phyloP scores from a whole-genome alignment of 345 rosid genomes.

The Salix suchowensis region DNA sequence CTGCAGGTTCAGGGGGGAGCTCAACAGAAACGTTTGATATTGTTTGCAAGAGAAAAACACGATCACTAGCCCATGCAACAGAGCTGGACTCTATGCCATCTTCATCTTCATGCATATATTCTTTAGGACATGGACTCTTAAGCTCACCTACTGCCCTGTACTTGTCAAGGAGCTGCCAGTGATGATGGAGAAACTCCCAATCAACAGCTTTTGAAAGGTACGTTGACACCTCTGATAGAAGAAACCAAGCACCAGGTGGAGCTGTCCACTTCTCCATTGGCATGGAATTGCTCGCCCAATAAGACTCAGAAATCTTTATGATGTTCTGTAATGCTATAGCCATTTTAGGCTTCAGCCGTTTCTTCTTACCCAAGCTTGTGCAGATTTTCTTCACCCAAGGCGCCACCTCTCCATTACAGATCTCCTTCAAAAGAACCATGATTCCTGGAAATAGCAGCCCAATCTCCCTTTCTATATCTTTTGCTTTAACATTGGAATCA shows the following conservation, averaged over 20 bases:
- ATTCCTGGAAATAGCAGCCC: slow-evolving; percentile 53
- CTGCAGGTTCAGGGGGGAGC: slow-evolving; percentile 78
- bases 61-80: slow-evolving; percentile 83
- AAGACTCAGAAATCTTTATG: slow-evolving; percentile 68
- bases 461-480: slow-evolving; percentile 43
- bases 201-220: slow-evolving; percentile 65
- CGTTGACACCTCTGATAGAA: slow-evolving; percentile 81
- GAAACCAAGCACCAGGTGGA: slow-evolving; percentile 94
- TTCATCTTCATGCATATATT: slow-evolving; percentile 34
- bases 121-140: slow-evolving; percentile 28
- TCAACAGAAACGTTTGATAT: slow-evolving; percentile 82
- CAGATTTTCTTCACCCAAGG: slow-evolving; percentile 94
- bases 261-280: slow-evolving; percentile 87
- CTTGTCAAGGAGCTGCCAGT: slow-evolving; percentile 80
- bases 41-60: slow-evolving; percentile 86
- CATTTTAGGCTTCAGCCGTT: slow-evolving; percentile 57
- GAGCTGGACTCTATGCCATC: slow-evolving; percentile 41
- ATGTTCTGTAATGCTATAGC: slow-evolving; percentile 65
- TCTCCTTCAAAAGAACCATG: slow-evolving; percentile 57
- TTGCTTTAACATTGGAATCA: slow-evolving; percentile 22
- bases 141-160: slow-evolving; percentile 36
- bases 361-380: slow-evolving; percentile 74
- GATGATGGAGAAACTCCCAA: slow-evolving; percentile 94
- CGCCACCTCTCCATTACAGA: slow-evolving; percentile 64
- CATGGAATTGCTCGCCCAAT: slow-evolving; percentile 70